phyloP scores from a whole-genome alignment of 164 flowering plant genomes.

The Magnolia sinica region DNA sequence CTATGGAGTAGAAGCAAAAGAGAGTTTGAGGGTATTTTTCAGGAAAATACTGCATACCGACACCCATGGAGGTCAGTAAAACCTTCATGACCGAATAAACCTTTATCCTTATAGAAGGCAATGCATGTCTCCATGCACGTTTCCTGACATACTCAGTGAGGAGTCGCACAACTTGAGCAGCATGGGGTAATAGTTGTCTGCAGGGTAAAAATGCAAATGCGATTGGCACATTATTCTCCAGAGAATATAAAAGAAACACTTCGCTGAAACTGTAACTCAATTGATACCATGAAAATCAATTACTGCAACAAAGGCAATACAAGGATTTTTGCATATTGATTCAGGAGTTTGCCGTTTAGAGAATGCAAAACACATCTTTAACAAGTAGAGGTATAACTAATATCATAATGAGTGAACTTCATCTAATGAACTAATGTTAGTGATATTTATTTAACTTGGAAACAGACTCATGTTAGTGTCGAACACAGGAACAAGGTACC shows the following conservation, averaged over 20 bases:
- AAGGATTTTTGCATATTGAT: no score
- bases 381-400: no score
- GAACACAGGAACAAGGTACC: no score
- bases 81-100: constrained; percentile 53
- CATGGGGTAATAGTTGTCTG: constrained; percentile 88
- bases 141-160: constrained; percentile 46
- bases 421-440: no score
- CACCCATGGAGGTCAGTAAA: constrained; percentile 71
- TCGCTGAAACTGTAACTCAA: not conserved
- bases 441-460: no score
- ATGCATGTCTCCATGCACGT: constrained; percentile 45
- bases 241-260: not conserved
- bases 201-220: constrained; percentile 9
- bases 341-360: no score
- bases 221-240: not conserved
- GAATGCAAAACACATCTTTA: no score
- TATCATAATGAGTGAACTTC: no score
- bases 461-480: no score
- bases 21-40: not conserved
- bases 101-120: constrained; percentile 65
- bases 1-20: not conserved
- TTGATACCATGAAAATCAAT: not conserved
- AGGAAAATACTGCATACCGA: constrained; percentile 46
- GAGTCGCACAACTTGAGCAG: constrained; percentile 51
- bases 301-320: not conserved